Conservation (phyloP, 805 yeast species). For the Alloascoidea hylecoeti region DNA sequence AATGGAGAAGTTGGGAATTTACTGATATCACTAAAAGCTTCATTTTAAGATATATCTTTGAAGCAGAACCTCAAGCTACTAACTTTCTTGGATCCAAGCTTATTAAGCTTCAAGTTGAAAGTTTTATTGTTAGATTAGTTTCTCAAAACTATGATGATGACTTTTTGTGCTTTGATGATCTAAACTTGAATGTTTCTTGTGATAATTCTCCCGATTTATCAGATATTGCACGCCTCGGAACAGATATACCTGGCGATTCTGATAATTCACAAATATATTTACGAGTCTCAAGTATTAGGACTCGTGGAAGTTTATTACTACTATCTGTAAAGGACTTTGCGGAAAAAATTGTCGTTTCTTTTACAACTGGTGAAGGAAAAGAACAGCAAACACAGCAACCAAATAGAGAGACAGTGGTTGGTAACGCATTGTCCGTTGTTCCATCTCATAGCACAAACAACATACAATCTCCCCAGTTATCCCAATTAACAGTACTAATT, state of each 20-base stretch:
- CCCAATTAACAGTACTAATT: too few relatives aligned
- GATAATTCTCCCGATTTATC: constrained; percentile 3
- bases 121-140: constrained; percentile 14
- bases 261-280: constrained; percentile 9
- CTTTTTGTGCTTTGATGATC: constrained; percentile 16
- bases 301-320: constrained; percentile 7
- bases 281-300: constrained; percentile 10
- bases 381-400: background rate
- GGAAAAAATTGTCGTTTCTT: background rate
- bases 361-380: background rate
- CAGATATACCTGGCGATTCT: constrained; percentile 6
- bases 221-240: constrained; percentile 6
- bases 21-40: constrained; percentile 42
- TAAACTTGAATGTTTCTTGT: constrained; percentile 11
- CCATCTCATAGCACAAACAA: too few relatives aligned
- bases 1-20: constrained; percentile 92
- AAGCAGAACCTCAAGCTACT: constrained; percentile 10
- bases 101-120: constrained; percentile 18
- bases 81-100: constrained; percentile 5
- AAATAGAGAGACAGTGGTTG: background rate
- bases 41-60: constrained; percentile 37
- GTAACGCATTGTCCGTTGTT: too few relatives aligned
- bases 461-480: too few relatives aligned
- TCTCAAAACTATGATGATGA: constrained; percentile 18
- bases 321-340: background rate